Percentiles rank a stretch among this genome's conserved stretches.
These are phyloP conservation scores for Flaveria robusta DNA, from an alignment of 129 eudicot species.

Conservation along the genomic window DNA sequence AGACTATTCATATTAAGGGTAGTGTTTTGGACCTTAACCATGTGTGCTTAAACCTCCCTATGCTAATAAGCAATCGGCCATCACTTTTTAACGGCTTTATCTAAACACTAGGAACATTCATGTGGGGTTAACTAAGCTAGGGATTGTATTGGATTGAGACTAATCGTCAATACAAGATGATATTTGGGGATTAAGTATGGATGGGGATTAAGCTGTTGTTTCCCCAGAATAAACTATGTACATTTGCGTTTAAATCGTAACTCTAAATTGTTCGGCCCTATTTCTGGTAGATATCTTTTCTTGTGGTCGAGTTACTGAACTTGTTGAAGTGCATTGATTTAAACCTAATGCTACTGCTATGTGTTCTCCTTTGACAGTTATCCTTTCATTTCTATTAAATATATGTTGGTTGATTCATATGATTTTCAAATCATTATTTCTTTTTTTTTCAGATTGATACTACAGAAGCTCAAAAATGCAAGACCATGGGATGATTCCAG, in stretches of 20 bases:
- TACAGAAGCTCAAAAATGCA: conserved; percentile 42
- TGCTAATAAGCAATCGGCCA: neutral
- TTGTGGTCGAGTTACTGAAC: neutral
- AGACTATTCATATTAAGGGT: neutral
- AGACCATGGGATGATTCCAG: conserved; percentile 52
- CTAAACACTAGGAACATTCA: neutral
- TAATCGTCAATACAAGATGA: conserved; percentile 3
- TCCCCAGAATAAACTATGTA: conserved; percentile 1
- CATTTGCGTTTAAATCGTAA: neutral
- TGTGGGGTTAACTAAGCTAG: conserved; percentile 9
- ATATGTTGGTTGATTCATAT: neutral
- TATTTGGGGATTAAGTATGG: neutral
- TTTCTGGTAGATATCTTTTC: neutral
- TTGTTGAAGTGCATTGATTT: neutral
- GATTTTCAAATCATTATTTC: neutral
- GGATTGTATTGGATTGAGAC: neutral
- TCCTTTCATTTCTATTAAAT: neutral
- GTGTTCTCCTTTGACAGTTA: neutral
- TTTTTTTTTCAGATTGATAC: conserved; percentile 27
- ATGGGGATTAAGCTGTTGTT: conserved; percentile 5
- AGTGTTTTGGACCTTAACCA: neutral
- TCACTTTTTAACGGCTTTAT: neutral
- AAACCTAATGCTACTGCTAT: neutral
- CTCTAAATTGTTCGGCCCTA: neutral
- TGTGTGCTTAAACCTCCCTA: neutral